These are phyloP conservation scores for Aspergillus sp. DNA, from an alignment of 2,329 filamentous ascomycete genomes.

Conservation along the genomic window DNA sequence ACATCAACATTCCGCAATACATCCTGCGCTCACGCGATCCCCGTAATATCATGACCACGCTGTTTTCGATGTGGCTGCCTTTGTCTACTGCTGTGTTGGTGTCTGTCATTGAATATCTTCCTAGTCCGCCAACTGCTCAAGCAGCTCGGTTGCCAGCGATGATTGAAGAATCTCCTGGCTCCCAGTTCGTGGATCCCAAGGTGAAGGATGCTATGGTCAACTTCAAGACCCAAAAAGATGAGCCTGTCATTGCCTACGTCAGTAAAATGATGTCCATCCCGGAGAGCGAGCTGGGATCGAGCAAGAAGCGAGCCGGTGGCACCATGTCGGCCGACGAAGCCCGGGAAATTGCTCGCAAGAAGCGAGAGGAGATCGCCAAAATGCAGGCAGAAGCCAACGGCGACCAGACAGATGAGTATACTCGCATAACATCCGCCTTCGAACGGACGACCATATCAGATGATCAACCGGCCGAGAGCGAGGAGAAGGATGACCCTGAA, in stretches of 20 bases:
- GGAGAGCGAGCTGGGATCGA: constrained; percentile 85
- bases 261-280: constrained; percentile 98
- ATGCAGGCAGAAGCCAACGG: constrained; percentile 63
- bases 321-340: constrained; percentile 86
- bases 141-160: constrained; percentile 76
- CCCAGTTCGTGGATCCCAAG: constrained; percentile 65
- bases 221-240: constrained; percentile 69
- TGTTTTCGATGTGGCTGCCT: constrained; percentile 89
- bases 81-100: constrained; percentile 90
- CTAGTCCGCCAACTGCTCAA: constrained; percentile 79
- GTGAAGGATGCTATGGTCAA: constrained; percentile 79
- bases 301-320: constrained; percentile 69
- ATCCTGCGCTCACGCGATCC: constrained; percentile 81
- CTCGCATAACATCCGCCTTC: constrained; percentile 62
- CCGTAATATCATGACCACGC: constrained; percentile 75
- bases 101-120: constrained; percentile 89
- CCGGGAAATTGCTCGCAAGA: constrained; percentile 79
- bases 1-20: constrained; percentile 80
- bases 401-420: constrained; percentile 50
- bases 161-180: constrained; percentile 76
- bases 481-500: constrained; percentile 71
- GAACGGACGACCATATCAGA: constrained; percentile 59
- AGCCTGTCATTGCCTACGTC: constrained; percentile 88
- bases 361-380: constrained; percentile 82
- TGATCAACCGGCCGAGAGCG: constrained; percentile 51